Percentiles rank a stretch among this genome's conserved stretches.
Conservation (phyloP, 306 rosid species). For the Cajanus cajan region DNA sequence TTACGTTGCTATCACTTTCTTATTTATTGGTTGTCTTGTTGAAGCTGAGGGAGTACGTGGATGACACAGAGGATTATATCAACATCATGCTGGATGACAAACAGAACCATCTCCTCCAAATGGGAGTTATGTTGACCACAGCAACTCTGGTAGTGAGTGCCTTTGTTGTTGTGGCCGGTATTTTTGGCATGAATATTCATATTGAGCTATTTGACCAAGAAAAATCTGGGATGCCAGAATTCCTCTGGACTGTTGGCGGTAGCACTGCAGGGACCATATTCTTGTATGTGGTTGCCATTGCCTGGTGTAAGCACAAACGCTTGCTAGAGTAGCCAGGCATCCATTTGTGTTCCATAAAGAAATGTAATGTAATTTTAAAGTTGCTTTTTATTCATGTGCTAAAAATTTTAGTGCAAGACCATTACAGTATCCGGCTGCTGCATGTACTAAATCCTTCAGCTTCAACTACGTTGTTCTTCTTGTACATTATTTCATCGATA, state of each 20-base stretch:
- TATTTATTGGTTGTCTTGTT: conserved; percentile 20
- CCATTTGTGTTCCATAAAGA: background rate
- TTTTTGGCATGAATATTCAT: conserved; percentile 85
- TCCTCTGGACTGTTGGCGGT: conserved; percentile 89
- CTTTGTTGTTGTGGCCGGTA: conserved; percentile 88
- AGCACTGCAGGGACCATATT: conserved; percentile 63
- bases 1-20: background rate
- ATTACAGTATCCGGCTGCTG: background rate
- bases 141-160: conserved; percentile 90
- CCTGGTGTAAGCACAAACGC: conserved; percentile 92
- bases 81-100: conserved; percentile 99
- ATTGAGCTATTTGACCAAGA: conserved; percentile 52
- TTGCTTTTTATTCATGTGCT: background rate
- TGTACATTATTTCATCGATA: conserved; percentile 2
- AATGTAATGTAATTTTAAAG: background rate
- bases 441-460: conserved; percentile 3
- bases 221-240: conserved; percentile 50
- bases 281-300: conserved; percentile 77
- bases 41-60: conserved; percentile 95
- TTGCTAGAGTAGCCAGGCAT: conserved; percentile 60
- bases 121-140: conserved; percentile 98
- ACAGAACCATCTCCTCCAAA: conserved; percentile 94
- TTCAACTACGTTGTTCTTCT: background rate
- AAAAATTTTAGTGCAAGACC: background rate
- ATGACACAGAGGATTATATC: conserved; percentile 97